Evolutionary conservation across 352 stramenopile species (phyloP).

Genomic region (Phytopythium litorale): DNA sequence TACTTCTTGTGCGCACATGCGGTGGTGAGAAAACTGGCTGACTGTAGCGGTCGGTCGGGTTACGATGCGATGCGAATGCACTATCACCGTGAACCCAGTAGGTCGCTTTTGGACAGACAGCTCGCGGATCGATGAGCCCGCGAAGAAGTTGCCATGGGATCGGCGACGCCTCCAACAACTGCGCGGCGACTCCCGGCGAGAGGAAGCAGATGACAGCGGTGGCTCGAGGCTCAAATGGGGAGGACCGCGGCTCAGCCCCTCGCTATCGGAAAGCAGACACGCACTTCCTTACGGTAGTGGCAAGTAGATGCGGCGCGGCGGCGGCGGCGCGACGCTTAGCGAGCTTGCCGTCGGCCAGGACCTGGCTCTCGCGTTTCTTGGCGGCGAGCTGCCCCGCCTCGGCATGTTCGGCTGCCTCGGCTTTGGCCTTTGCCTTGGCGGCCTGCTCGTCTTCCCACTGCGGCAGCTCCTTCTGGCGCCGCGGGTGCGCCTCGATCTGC

Average conservation of each 20-base stretch:
- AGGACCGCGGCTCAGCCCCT: background rate
- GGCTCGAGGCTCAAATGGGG: background rate
- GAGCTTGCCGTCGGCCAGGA: constrained; percentile 2
- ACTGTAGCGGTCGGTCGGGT: too few species aligned
- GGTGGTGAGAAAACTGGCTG: too few species aligned
- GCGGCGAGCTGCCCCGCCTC: constrained; percentile 18
- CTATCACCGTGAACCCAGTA: too few species aligned
- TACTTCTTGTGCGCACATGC: too few species aligned
- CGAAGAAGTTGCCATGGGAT: too few species aligned
- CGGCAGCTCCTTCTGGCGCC: constrained; percentile 56
- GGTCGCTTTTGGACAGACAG: too few species aligned
- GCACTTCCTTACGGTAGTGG: constrained; percentile 2
- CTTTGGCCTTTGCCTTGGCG: constrained; percentile 19
- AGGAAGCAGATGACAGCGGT: too few species aligned
- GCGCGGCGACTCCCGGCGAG: too few species aligned
- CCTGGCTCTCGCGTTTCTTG: constrained; percentile 28
- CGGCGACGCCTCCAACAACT: too few species aligned
- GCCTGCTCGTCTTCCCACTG: constrained; percentile 47
- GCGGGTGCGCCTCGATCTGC: constrained; percentile 47
- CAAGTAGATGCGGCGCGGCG: constrained; percentile 3
- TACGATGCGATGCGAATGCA: too few species aligned
- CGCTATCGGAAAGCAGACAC: constrained; percentile 1
- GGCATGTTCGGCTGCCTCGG: constrained; percentile 21
- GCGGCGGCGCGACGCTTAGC: background rate
- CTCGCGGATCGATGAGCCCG: too few species aligned